Evolutionary conservation across 306 rosid species (phyloP).

Genomic region (Pueraria montana): DNA sequence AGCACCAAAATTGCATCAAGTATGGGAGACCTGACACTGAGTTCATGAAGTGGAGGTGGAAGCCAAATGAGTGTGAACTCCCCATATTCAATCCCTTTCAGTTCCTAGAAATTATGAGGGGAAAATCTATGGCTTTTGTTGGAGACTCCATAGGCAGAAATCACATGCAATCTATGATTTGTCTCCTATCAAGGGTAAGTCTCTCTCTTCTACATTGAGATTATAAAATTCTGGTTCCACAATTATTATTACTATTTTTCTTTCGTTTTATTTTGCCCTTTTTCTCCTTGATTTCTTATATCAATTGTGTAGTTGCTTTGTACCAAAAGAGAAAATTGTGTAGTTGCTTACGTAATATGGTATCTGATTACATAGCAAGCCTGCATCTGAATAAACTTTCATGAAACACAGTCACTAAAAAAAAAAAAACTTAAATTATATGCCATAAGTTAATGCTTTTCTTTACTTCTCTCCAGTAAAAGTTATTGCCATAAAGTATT

Average conservation of each 20-base stretch:
- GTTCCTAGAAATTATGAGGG: slow-evolving; percentile 74
- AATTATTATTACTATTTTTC: background rate
- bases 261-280: background rate
- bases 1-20: slow-evolving; percentile 84
- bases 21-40: slow-evolving; percentile 87
- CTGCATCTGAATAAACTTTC: too few relatives aligned
- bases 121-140: slow-evolving; percentile 83
- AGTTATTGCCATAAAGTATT: too few relatives aligned
- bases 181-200: slow-evolving; percentile 64
- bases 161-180: slow-evolving; percentile 83
- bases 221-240: background rate
- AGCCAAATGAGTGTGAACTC: slow-evolving; percentile 76
- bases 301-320: too few relatives aligned
- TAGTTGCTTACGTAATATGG: too few relatives aligned
- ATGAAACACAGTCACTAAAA: too few relatives aligned
- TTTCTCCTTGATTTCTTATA: too few relatives aligned
- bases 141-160: slow-evolving; percentile 91
- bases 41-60: slow-evolving; percentile 89
- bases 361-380: too few relatives aligned
- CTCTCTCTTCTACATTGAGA: background rate
- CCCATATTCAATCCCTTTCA: slow-evolving; percentile 83
- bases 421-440: too few relatives aligned
- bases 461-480: too few relatives aligned
- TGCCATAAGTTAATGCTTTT: too few relatives aligned
- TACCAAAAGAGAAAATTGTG: too few relatives aligned